Evolutionary conservation across 495 filamentous ascomycete genomes (phyloP), one percentile per base, ranked within the genome.

Genomic region (Haplographium delicatum): DNA sequence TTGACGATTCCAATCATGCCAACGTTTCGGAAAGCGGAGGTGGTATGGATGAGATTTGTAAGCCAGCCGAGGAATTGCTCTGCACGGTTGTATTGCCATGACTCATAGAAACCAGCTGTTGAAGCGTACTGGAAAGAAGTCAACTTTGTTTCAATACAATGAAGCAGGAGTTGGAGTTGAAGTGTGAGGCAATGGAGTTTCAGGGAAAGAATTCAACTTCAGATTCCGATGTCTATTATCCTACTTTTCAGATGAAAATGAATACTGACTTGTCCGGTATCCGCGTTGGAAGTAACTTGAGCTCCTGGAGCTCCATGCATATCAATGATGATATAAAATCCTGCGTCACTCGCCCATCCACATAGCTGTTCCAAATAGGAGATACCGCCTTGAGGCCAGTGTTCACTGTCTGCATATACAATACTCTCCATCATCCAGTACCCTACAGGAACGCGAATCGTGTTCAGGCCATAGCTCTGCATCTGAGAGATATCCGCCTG

Each of bases 291-390:
- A 0, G 73, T 47, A 13, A 67, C 61, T 50, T 85, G 81, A 0
- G 76, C 74, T 11, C 76, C 81, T 0, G 82, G 80, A 1, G 75
- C 80, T n/a, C 78, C 81, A 54, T 84, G 80, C 13, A 83, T 63
- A 51, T 82, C 82, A 47, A 84, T 71, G 39, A 85, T 82, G 47
- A 85, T 72, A 58, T 83, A 84, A 34, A 84, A 49, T 0, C 76
- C 77, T 2, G 66, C 65, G 44, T 80, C 69, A 24, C 66, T 70
- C 2, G 76, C 78, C 80, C 74, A 79, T 9, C 68, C 70, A 39
- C 76, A 80, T 0, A 84, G 44, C 13, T 67, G 63, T 54, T 79
- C 67, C 15, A 84, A 65, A 59, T 79, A 81, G 4, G 58, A 30
- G 3, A 82, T 59, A 0, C 71, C 80, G 5, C 81, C 80, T 53